Conservation (phyloP, 805 yeast species). For the Ogataea ganodermae region DNA sequence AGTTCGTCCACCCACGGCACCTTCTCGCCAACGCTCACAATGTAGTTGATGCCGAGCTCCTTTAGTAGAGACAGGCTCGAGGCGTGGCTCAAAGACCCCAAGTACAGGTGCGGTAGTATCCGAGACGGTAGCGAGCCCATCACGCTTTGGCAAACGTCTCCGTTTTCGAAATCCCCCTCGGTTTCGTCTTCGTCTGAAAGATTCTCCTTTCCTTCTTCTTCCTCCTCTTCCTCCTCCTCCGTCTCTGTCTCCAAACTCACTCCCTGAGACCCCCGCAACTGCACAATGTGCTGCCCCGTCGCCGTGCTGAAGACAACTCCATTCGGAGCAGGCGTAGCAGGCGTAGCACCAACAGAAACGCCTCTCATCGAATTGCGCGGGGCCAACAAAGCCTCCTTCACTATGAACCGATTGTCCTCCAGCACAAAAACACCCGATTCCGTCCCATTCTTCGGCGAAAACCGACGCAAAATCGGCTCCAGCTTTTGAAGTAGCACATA, state of each 20-base stretch:
- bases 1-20: constrained; percentile 58
- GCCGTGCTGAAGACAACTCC: constrained; percentile 27
- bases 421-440: constrained; percentile 5
- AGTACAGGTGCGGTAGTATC: constrained; percentile 77
- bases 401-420: constrained; percentile 23
- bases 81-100: constrained; percentile 86
- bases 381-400: constrained; percentile 26
- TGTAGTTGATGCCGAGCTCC: constrained; percentile 66
- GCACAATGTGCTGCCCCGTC: constrained; percentile 35
- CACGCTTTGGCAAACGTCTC: constrained; percentile 28
- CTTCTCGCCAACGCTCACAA: constrained; percentile 85
- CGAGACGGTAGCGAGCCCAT: constrained; percentile 80
- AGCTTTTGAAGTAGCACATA: constrained; percentile 63
- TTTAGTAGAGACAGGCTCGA: constrained; percentile 62
- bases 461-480: constrained; percentile 59
- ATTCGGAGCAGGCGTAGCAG: too few relatives aligned
- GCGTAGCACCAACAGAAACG: constrained; percentile 10
- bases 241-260: too few relatives aligned
- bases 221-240: neutral
- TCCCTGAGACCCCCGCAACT: constrained; percentile 14
- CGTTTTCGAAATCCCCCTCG: constrained; percentile 30
- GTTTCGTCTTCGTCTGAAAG: constrained; percentile 9
- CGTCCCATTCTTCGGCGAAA: constrained; percentile 49
- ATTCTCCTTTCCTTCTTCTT: neutral
- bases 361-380: constrained; percentile 16